Base-by-base conservation (phyloP, 305 asterid species). In the Rubia balearica region DNA sequence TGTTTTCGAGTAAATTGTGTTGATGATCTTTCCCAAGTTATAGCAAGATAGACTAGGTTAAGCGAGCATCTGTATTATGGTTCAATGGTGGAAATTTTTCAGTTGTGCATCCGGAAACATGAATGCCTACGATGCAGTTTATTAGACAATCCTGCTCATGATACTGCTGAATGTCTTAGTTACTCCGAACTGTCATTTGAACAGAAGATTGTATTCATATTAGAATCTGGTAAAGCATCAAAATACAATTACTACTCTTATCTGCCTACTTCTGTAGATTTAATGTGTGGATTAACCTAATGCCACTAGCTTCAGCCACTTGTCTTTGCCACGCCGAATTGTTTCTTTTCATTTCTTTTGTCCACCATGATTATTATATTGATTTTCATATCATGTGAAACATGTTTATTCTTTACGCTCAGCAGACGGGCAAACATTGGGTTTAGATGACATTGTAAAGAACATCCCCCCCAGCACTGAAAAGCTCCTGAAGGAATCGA, bases 371-470 rank as follows among this genome's bases (percentile, higher is more conserved):
- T 21, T n/a, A n/a, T 65, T 40, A 11, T 21, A 16, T 21, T 33
- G 43, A 22, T 13, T 9, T 65, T 21, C 69, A n/a, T 40, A 3
- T 30, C 43, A 30, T 61, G 66, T 16, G 3, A n/a, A 65, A 65
- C 6, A 3, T 40, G 17, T 2, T n/a, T 33, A 0, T 67, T 67
- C 42, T 45, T 46, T 61, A 61, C 45, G 21, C 36, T 11, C 43
- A 42, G 49, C 82, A 92, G 98, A 88, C 76, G 97, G 98, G 77
- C 96, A 88, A 76, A 89, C 88, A 71, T 81, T 88, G 76, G 63
- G 71, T 38, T 70, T 85, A 75, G 89, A 85, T 19, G 92, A 83
- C 57, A 79, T 89, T 71, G 86, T 83, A 78, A 87, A 81, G 71
- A 88, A 85, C 71, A 70, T 92, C 60, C 79, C 91, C 21, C 74